A percentile compares a stretch with the other conserved stretches of the same genome.
Conservation (phyloP, 805 yeast genomes). For the Saccharomycopsis fodiens region DNA sequence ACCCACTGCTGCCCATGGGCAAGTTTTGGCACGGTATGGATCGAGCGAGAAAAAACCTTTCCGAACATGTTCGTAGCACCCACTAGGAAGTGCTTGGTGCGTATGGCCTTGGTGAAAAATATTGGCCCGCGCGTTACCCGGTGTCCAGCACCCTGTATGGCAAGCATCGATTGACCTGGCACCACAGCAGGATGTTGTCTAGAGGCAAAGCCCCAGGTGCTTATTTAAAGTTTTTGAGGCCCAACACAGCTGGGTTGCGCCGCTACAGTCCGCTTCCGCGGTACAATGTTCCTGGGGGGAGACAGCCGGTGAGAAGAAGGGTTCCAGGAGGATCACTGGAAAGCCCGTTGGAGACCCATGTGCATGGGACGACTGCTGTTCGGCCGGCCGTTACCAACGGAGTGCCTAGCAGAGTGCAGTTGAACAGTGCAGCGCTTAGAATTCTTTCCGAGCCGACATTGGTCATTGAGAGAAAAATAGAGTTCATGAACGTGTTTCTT, state of each 20-base stretch:
- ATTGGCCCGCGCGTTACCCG: background rate
- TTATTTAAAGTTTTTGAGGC: too few relatives aligned
- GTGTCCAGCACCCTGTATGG: too few relatives aligned
- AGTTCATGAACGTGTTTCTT: slow-evolving; percentile 75
- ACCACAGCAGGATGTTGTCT: too few relatives aligned
- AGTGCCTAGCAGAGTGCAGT: background rate
- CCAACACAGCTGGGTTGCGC: background rate
- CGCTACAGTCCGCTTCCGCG: slow-evolving; percentile 3
- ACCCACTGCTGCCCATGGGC: slow-evolving; percentile 33
- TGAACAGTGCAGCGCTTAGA: slow-evolving; percentile 21
- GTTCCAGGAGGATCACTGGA: too few relatives aligned
- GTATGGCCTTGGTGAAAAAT: background rate
- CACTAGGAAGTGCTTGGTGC: background rate
- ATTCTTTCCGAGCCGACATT: slow-evolving; percentile 74
- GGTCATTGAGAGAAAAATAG: slow-evolving; percentile 82
- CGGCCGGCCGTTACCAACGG: too few relatives aligned
- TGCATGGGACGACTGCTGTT: too few relatives aligned
- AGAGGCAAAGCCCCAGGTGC: too few relatives aligned
- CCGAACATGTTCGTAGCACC: too few relatives aligned
- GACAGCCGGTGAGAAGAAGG: background rate
- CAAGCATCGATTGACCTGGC: too few relatives aligned
- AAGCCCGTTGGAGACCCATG: too few relatives aligned
- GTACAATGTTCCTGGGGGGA: background rate
- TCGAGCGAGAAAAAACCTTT: slow-evolving; percentile 20
- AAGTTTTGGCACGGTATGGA: slow-evolving; percentile 62